Evolutionary conservation across 305 asterid genomes (phyloP).

Genomic region (Fraxinus dipetala): DNA sequence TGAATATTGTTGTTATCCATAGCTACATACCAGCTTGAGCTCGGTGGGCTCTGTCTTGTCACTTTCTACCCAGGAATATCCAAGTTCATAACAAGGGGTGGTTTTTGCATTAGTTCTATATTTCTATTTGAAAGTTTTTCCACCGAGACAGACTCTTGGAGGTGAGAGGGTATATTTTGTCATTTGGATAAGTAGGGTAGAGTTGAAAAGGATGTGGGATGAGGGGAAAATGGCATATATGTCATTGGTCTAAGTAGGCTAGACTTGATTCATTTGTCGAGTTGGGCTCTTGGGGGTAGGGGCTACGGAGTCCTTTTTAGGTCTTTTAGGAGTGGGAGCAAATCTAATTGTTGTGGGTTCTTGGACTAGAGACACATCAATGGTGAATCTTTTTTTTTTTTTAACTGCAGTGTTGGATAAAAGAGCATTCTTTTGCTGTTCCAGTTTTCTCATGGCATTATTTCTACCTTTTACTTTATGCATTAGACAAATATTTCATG

Average conservation of each 20-base stretch:
- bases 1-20: neutral
- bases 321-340: slow-evolving; percentile 25
- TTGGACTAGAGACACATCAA: neutral
- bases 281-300: neutral
- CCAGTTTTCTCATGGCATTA: neutral
- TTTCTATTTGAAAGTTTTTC: slow-evolving; percentile 13
- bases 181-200: slow-evolving; percentile 21
- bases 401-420: neutral
- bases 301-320: slow-evolving; percentile 29
- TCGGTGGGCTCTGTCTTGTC: slow-evolving; percentile 41
- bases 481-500: neutral
- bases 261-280: neutral
- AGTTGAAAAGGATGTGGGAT: neutral
- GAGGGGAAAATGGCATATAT: slow-evolving; percentile 9
- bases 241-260: slow-evolving; percentile 22
- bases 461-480: neutral
- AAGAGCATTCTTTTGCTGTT: neutral
- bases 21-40: neutral
- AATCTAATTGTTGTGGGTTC: neutral
- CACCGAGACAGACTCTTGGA: slow-evolving; percentile 40
- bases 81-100: slow-evolving; percentile 29
- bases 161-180: slow-evolving; percentile 29
- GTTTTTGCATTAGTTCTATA: slow-evolving; percentile 29
- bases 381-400: neutral
- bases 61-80: slow-evolving; percentile 31